Evolutionary conservation across 306 rosid species (phyloP), one percentile per base, ranked within the genome.

Genomic region (Crotalaria pallida): DNA sequence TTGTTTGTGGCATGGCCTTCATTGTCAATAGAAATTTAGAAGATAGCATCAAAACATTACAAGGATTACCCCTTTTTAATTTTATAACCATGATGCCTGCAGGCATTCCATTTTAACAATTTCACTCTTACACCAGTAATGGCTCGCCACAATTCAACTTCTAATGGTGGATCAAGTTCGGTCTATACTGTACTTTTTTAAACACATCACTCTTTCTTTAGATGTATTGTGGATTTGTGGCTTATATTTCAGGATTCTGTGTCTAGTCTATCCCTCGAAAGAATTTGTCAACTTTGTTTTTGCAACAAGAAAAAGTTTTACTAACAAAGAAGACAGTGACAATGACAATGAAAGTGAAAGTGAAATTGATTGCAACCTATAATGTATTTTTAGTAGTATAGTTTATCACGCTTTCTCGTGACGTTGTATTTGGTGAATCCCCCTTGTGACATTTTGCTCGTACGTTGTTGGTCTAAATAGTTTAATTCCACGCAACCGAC

Each of bases 401-500:
- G n/a, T 10, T 10, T 38, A 3, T 38, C 8, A 34, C 40, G 8
- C 10, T 6, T 7, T 1, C 40, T 29, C 4, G 8, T 7, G 40
- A 33, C 8, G 8, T 33, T 7, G 6, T 33, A n/a, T n/a, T 33
- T 33, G 40, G 40, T 33, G 40, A 33, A 33, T 33, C 40, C 1
- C 40, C 40, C 12, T 17, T 21, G 3, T 75, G 64, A 69, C 70
- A 27, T 21, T 29, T 69, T n/a, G 41, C 12, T 41, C 26, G 44
- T 15, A 58, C 9, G 43, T 38, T 50, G 75, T 27, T 58, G 10
- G 10, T 11, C 48, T 53, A 51, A 23, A 67, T 79, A 73, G 69
- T 73, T 73, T 73, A 67, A 44, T 24, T 67, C 48, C 65, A 58
- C 53, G 67, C 50, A 13, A 45, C 77, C 77, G 80, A 75, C 80